Percentiles rank a stretch among this genome's conserved stretches.
phyloP scores from a whole-genome alignment of 1,139 yeast species.

The Sugiyamaella paludigena region DNA sequence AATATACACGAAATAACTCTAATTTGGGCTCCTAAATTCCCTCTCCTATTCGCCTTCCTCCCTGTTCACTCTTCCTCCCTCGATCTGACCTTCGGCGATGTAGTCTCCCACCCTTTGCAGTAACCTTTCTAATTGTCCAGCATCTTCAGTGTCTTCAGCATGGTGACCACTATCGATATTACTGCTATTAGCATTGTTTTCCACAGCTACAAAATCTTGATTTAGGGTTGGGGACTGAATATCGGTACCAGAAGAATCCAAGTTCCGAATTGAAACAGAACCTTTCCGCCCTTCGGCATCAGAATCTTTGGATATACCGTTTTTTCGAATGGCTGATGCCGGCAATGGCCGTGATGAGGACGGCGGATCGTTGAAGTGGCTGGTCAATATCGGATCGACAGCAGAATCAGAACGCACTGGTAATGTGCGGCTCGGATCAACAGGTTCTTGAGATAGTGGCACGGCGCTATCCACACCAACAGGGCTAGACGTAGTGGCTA shows the following conservation, averaged over 20 bases:
- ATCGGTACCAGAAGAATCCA: too few relatives aligned
- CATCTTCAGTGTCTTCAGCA: constrained; percentile 21
- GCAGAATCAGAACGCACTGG: not conserved
- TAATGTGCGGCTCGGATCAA: not conserved
- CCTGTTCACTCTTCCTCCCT: too few relatives aligned
- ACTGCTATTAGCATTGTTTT: constrained; percentile 15
- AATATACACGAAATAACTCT: too few relatives aligned
- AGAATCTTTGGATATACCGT: too few relatives aligned
- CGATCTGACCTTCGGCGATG: constrained; percentile 25
- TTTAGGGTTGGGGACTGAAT: not conserved
- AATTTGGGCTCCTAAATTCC: not conserved
- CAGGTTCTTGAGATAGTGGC: not conserved
- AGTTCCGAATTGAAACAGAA: too few relatives aligned
- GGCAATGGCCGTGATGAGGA: not conserved
- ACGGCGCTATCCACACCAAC: not conserved
- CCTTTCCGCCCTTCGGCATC: too few relatives aligned
- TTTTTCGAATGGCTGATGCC: too few relatives aligned
- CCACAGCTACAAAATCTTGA: constrained; percentile 8
- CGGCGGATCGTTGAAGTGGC: constrained; percentile 4
- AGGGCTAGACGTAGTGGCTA: too few relatives aligned
- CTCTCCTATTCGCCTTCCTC: not conserved
- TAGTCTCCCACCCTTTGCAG: constrained; percentile 37
- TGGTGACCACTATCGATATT: constrained; percentile 2
- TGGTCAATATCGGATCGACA: constrained; percentile 10
- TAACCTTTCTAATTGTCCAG: constrained; percentile 29